Evolutionary conservation across 2,329 filamentous ascomycete genomes (phyloP).

Genomic region (Phaeosphaeria sp.): DNA sequence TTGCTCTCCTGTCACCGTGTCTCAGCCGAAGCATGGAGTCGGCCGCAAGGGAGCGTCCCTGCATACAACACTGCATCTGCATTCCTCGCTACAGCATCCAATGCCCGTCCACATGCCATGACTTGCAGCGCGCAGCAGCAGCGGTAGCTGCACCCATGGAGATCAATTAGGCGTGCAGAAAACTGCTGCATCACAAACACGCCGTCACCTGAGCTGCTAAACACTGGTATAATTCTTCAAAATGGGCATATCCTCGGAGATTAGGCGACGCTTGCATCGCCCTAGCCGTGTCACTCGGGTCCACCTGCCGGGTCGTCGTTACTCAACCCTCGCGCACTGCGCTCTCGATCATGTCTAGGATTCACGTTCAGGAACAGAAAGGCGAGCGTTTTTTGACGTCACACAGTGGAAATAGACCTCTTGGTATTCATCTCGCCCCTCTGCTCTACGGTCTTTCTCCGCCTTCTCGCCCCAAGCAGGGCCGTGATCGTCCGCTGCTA

Average conservation of each 20-base stretch:
- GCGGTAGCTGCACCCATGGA: neutral
- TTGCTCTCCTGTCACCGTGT: slow-evolving; percentile 14
- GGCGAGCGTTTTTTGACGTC: slow-evolving; percentile 24
- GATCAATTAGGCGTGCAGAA: neutral
- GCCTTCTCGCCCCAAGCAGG: neutral
- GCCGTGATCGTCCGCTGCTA: neutral
- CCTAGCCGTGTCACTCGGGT: slow-evolving; percentile 26
- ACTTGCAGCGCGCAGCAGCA: slow-evolving; percentile 8
- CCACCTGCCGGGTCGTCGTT: slow-evolving; percentile 18
- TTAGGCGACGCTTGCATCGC: slow-evolving; percentile 31
- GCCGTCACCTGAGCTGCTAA: neutral
- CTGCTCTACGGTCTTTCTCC: slow-evolving; percentile 9
- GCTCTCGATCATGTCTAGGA: slow-evolving; percentile 16
- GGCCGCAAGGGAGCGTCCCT: slow-evolving; percentile 26
- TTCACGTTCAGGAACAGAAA: slow-evolving; percentile 7
- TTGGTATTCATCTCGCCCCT: slow-evolving; percentile 10
- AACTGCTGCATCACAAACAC: neutral
- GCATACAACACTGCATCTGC: slow-evolving; percentile 12
- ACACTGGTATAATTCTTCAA: neutral
- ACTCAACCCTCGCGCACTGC: slow-evolving; percentile 12
- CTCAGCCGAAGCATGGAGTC: slow-evolving; percentile 15
- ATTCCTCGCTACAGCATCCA: slow-evolving; percentile 18
- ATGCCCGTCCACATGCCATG: slow-evolving; percentile 7
- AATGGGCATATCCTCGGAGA: slow-evolving; percentile 28
- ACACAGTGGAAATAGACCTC: slow-evolving; percentile 15